These are phyloP conservation scores for Solanum arcanum DNA, from an alignment of 257 asterid genomes.

Conservation along the genomic window DNA sequence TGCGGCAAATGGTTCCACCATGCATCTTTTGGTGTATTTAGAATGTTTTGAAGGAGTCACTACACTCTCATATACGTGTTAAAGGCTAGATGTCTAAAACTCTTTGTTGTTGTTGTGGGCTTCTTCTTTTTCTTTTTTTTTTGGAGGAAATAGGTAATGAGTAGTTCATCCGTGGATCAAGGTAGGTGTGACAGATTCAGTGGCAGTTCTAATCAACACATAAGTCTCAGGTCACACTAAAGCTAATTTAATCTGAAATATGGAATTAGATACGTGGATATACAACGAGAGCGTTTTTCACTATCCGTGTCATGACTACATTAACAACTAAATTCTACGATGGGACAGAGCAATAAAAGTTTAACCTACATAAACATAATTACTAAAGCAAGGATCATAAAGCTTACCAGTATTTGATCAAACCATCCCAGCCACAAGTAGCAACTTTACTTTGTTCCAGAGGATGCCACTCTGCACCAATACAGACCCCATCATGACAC, in stretches of 20 bases:
- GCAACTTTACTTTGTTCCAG: slow-evolving; percentile 99
- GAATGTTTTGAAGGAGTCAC: background rate
- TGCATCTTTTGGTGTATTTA: background rate
- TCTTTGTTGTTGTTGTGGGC: background rate
- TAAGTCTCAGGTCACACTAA: background rate
- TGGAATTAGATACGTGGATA: background rate
- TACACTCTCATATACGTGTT: background rate
- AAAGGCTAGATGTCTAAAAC: background rate
- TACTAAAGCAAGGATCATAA: slow-evolving; percentile 6
- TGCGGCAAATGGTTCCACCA: background rate
- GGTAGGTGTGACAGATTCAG: background rate
- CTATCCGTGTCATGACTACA: background rate
- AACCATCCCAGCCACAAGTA: slow-evolving; percentile 99
- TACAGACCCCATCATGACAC: slow-evolving; percentile 96
- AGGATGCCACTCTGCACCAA: slow-evolving; percentile 95
- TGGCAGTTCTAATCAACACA: background rate
- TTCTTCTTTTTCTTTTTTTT: no score
- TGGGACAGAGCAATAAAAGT: background rate
- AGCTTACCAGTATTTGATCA: slow-evolving; percentile 91
- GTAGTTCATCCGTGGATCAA: background rate
- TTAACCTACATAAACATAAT: background rate
- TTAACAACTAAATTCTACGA: background rate
- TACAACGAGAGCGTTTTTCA: background rate
- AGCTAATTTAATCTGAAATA: background rate
- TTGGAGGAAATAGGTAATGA: background rate